phyloP scores from a whole-genome alignment of 371 early-diverging fungal genomes.

The Zychaea mexicana region DNA sequence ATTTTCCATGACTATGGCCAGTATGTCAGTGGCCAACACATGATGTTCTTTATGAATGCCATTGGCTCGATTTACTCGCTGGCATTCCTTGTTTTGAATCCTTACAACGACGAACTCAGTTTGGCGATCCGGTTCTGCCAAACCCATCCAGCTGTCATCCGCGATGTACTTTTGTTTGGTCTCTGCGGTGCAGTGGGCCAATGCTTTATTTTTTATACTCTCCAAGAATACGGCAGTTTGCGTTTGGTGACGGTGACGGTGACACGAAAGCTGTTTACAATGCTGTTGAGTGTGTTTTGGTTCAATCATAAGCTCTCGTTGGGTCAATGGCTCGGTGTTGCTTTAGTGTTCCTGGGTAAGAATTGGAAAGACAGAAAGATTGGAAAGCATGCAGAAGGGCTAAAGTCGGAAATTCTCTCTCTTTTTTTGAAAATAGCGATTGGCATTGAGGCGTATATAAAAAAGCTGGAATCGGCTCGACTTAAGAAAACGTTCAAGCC shows the following conservation, averaged over 20 bases:
- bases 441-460: constrained; percentile 69
- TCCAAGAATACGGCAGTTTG: constrained; percentile 91
- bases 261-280: constrained; percentile 95
- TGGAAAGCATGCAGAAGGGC: background rate
- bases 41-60: constrained; percentile 98
- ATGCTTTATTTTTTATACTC: constrained; percentile 95
- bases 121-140: constrained; percentile 78
- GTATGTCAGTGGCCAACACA: constrained; percentile 80
- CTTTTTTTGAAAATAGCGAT: constrained; percentile 39
- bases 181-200: constrained; percentile 96
- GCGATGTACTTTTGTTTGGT: constrained; percentile 87
- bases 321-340: constrained; percentile 90
- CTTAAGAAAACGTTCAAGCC: constrained; percentile 8
- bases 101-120: constrained; percentile 78
- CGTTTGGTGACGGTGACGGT: constrained; percentile 93
- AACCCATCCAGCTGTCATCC: constrained; percentile 75
- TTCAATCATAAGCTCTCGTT: constrained; percentile 78
- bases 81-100: constrained; percentile 66
- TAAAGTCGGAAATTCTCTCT: background rate
- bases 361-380: background rate
- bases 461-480: constrained; percentile 7
- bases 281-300: constrained; percentile 89
- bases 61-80: constrained; percentile 74
- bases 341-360: constrained; percentile 80
- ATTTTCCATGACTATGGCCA: constrained; percentile 77